Conservation (phyloP, 1,284 basidiomycete genomes). For the Naganishia cerealis region DNA sequence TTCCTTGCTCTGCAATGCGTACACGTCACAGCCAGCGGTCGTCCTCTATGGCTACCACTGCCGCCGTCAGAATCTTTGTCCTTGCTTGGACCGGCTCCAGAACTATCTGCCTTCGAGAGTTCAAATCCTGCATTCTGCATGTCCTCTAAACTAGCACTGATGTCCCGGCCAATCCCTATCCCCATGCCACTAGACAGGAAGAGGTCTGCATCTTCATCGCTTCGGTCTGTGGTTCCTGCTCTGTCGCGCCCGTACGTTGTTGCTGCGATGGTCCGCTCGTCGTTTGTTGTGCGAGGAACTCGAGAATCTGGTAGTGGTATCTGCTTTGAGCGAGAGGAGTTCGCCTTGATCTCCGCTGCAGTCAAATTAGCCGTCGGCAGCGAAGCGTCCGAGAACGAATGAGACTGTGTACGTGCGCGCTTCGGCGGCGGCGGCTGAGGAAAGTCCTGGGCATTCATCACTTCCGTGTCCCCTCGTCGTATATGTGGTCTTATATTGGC, state of each 20-base stretch:
- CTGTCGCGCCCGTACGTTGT: not conserved
- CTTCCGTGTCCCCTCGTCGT: no score
- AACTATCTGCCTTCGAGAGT: constrained; percentile 1
- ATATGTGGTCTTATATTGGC: no score
- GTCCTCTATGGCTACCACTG: not conserved
- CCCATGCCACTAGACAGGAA: constrained; percentile 13
- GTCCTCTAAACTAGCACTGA: not conserved
- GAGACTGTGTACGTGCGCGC: constrained; percentile 19
- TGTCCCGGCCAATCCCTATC: not conserved
- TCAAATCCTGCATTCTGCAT: not conserved
- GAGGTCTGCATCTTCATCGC: constrained; percentile 17
- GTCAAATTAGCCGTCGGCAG: not conserved
- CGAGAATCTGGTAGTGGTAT: not conserved
- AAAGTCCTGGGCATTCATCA: constrained; percentile 9
- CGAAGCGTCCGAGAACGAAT: not conserved
- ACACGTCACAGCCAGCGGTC: constrained; percentile 33
- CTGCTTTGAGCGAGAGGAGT: constrained; percentile 9
- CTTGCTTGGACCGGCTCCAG: not conserved
- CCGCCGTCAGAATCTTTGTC: constrained; percentile 20
- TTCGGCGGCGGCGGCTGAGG: constrained; percentile 22
- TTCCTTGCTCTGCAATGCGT: constrained; percentile 31
- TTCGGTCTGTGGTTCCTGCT: constrained; percentile 6
- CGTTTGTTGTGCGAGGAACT: not conserved
- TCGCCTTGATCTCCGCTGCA: not conserved
- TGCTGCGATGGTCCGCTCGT: not conserved